Evolutionary conservation across 192 early-diverging fungal genomes (phyloP).

Genomic region (Paraglomus brasilianum): DNA sequence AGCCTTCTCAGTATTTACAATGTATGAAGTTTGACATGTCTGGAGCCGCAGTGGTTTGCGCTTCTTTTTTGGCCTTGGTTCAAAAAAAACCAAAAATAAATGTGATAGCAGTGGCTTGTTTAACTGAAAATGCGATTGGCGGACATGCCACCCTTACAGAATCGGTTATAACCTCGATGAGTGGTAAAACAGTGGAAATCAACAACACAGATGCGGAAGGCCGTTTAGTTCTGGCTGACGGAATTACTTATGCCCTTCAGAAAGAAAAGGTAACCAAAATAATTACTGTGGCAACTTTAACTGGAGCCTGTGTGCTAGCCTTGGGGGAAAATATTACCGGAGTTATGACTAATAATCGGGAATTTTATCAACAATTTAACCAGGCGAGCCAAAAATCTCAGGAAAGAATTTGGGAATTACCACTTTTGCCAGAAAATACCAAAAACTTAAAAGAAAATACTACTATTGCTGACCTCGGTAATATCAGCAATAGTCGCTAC

Average conservation of each 20-base stretch:
- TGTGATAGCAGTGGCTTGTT: conserved; percentile 75
- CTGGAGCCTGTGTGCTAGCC: conserved; percentile 92
- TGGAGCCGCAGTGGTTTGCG: conserved; percentile 77
- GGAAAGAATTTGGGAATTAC: conserved; percentile 9
- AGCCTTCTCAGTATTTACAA: conserved; percentile 82
- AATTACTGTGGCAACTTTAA: conserved; percentile 89
- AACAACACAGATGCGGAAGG: conserved; percentile 93
- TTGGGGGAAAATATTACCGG: conserved; percentile 83
- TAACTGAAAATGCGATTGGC: conserved; percentile 90
- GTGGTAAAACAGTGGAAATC: conserved; percentile 84
- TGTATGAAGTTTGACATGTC: conserved; percentile 96
- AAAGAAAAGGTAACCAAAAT: conserved; percentile 62
- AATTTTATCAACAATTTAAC: conserved; percentile 3
- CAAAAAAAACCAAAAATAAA: conserved; percentile 74
- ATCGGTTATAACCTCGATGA: conserved; percentile 83
- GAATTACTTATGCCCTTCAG: conserved; percentile 75
- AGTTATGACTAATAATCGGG: conserved; percentile 55
- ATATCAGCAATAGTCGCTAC: conserved; percentile 9
- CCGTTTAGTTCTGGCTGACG: conserved; percentile 84
- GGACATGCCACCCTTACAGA: conserved; percentile 85
- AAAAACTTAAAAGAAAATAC: conserved; percentile 19
- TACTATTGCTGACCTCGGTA: conserved; percentile 11
- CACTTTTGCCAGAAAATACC: conserved; percentile 7
- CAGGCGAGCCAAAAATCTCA: not conserved
- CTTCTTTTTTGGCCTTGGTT: conserved; percentile 74